A percentile compares a stretch with the other conserved stretches of the same genome.
Conservation (phyloP, 106 monocot genomes). For the Apostasia ramifera region DNA sequence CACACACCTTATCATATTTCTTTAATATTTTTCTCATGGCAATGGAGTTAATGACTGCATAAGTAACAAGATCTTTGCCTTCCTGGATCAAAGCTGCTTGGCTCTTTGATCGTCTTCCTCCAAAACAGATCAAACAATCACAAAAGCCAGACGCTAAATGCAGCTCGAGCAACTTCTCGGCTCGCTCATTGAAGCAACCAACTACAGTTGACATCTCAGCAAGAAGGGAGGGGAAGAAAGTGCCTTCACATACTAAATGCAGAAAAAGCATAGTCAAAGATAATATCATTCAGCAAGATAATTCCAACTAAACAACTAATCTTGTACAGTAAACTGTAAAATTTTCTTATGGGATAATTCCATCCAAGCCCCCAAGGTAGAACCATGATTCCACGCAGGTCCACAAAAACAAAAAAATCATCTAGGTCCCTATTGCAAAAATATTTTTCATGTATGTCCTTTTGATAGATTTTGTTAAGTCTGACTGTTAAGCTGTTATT, state of each 20-base stretch:
- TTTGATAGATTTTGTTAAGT: too few relatives aligned
- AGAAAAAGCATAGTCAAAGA: background rate
- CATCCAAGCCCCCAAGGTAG: too few relatives aligned
- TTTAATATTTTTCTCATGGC: slow-evolving; percentile 87
- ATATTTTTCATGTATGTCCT: too few relatives aligned
- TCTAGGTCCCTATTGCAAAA: too few relatives aligned
- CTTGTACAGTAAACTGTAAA: too few relatives aligned
- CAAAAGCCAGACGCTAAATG: slow-evolving; percentile 63
- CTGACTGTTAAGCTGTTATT: too few relatives aligned
- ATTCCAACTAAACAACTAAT: too few relatives aligned
- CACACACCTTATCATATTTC: slow-evolving; percentile 85
- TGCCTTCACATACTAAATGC: slow-evolving; percentile 72
- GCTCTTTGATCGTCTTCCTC: slow-evolving; percentile 14
- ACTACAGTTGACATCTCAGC: slow-evolving; percentile 73
- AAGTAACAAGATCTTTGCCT: slow-evolving; percentile 73
- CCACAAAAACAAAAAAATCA: too few relatives aligned
- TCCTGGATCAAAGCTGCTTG: slow-evolving; percentile 42
- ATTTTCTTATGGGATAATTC: too few relatives aligned
- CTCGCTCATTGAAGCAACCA: slow-evolving; percentile 66
- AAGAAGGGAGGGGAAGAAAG: slow-evolving; percentile 74
- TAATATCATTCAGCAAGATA: too few relatives aligned
- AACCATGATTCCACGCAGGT: too few relatives aligned
- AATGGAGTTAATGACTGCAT: slow-evolving; percentile 77
- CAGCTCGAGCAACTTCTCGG: slow-evolving; percentile 56
- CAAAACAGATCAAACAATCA: slow-evolving; percentile 46